A percentile compares a stretch with the other conserved stretches of the same genome.
Conservation (phyloP, 345 rosid species). For the Litchi chinensis region DNA sequence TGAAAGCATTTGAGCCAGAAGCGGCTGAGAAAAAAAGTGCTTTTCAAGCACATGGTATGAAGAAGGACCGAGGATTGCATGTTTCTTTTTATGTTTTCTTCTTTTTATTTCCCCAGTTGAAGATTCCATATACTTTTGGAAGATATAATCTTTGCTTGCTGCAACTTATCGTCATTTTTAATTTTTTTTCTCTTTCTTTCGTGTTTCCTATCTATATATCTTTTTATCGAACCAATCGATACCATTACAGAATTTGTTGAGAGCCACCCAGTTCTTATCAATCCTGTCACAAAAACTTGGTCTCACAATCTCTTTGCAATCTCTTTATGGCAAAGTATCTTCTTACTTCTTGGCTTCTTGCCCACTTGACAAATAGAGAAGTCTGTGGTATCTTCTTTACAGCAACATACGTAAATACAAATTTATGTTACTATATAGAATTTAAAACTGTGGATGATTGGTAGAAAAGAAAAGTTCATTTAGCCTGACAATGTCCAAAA, state of each 20-base stretch:
- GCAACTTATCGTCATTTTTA: slow-evolving; percentile 1
- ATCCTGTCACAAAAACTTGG: not conserved
- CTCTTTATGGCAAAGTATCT: not conserved
- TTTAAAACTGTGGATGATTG: too few species aligned
- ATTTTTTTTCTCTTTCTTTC: not conserved
- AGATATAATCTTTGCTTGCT: not conserved
- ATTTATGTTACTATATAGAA: too few species aligned
- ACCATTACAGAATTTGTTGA: not conserved
- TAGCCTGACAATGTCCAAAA: too few species aligned
- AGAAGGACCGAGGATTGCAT: slow-evolving; percentile 8
- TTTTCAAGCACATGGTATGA: not conserved
- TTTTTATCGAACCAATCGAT: slow-evolving; percentile 9
- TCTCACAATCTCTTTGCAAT: not conserved
- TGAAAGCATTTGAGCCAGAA: not conserved
- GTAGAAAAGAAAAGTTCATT: too few species aligned
- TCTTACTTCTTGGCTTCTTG: not conserved
- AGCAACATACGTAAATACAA: too few species aligned
- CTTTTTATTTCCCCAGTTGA: not conserved
- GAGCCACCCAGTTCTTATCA: not conserved
- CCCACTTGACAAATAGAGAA: not conserved
- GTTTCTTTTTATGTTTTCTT: too few species aligned
- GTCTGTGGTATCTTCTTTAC: not conserved
- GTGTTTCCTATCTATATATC: not conserved
- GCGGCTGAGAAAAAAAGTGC: not conserved
- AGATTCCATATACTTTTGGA: slow-evolving; percentile 8